Evolutionary conservation across 306 rosid genomes (phyloP).

Genomic region (Cicer yamashitae): DNA sequence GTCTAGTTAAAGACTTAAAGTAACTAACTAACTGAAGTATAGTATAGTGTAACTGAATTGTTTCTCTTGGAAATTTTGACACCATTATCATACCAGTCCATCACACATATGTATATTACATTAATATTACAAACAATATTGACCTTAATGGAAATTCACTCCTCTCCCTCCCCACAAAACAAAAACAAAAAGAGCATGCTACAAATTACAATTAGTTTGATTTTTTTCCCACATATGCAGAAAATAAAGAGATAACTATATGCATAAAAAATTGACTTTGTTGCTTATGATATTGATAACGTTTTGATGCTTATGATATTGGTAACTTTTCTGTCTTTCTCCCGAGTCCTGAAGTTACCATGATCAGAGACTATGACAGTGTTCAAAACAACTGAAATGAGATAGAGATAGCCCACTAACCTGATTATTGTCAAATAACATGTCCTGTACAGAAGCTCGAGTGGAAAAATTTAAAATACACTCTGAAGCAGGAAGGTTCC

Average conservation of each 20-base stretch:
- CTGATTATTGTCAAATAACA: conserved; percentile 77
- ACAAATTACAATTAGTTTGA: not conserved
- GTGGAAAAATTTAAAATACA: conserved; percentile 67
- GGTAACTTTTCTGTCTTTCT: conserved; percentile 5
- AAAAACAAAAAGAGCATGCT: not conserved
- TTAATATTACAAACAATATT: not conserved
- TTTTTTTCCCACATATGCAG: not conserved
- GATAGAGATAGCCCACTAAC: conserved; percentile 53
- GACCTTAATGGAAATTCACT: not conserved
- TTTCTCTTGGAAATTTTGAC: not conserved
- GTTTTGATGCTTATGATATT: not conserved
- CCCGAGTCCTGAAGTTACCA: not conserved
- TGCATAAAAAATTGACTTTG: too few relatives aligned
- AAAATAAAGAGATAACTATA: too few relatives aligned
- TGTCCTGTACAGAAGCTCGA: conserved; percentile 75
- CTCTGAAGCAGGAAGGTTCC: conserved; percentile 95
- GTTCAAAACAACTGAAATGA: conserved; percentile 33
- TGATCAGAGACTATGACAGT: not conserved
- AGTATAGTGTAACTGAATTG: too few relatives aligned
- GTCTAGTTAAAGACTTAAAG: too few relatives aligned
- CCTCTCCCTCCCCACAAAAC: not conserved
- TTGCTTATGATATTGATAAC: not conserved
- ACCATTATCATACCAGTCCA: not conserved
- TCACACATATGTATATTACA: conserved; percentile 1
- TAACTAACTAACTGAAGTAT: too few relatives aligned